Base-by-base conservation (phyloP, 2,329 filamentous ascomycete genomes). In the Hymenoscyphus repandus region DNA sequence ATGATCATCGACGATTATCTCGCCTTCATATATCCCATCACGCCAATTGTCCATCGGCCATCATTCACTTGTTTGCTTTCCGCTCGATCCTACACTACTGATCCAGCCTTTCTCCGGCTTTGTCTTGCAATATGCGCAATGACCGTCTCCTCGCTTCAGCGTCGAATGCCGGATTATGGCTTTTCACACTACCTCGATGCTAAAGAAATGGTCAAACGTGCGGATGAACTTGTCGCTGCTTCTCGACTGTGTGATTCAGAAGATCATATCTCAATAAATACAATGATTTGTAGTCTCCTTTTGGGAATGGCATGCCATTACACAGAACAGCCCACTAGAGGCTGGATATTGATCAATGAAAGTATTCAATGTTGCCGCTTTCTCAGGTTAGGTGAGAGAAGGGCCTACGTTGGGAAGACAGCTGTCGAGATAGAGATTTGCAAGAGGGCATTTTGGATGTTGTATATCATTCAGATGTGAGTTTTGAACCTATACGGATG, bases 381-480 rank as follows among this genome's bases (percentile, higher is more conserved):
- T 7, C 22, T 57, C 11, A 31, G 32, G 30, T 34, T 57, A 2
- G 50, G 41, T 34, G 22, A 43, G 30, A 18, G 37, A 27, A 42
- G 46, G n/a, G 52, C 45, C 18, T 53, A 57, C 40, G 17, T 41
- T 12, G 27, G 31, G 33, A 9, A 13, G 53, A 38, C 32, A 9
- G n/a, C 9, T 27, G 41, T 49, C 12, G 52, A 58, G 7, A 41
- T 47, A 1, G 61, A 62, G 40, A 49, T 62, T 37, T 54, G 48
- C 50, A 62, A 63, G 45, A 51, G 59, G 32, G 54, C 57, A 10
- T 63, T 62, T 47, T 63, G 61, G 61, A 40, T 62, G 22, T 40
- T 62, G 9, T 62, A 53, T 45, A 58, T 62, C 38, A 52, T 61
- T 11, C 61, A 62, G 45, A 57, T 62, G 58, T 60, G 58, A 22